Conservation (phyloP, 805 yeast genomes). For the Candida wancherniae region DNA sequence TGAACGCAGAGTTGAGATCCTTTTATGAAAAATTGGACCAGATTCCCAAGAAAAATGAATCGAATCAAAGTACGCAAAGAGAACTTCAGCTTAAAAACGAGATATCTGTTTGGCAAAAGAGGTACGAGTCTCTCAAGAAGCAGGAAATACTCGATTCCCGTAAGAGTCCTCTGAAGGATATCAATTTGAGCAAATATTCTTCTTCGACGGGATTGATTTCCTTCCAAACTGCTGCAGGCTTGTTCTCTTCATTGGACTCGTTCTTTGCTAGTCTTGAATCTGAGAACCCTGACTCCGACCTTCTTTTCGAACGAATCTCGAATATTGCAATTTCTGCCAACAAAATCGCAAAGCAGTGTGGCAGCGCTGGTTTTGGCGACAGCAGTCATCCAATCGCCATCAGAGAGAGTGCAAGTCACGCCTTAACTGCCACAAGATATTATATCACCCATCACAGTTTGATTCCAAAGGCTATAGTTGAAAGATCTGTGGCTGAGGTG, state of each 20-base stretch:
- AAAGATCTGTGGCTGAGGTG: conserved; percentile 73
- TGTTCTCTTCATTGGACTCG: conserved; percentile 47
- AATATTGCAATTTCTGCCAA: conserved; percentile 44
- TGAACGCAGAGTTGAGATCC: conserved; percentile 19
- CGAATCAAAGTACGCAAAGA: conserved; percentile 4
- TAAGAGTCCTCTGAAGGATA: conserved; percentile 17
- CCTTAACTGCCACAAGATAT: conserved; percentile 73
- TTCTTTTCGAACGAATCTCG: conserved; percentile 50
- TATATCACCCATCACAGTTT: conserved; percentile 58
- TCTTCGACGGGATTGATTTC: conserved; percentile 45
- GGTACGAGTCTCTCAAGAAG: conserved; percentile 45
- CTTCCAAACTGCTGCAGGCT: conserved; percentile 36
- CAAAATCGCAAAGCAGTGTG: conserved; percentile 34
- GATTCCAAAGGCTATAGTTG: conserved; percentile 65
- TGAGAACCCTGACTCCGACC: conserved; percentile 27
- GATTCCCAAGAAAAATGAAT: conserved; percentile 17
- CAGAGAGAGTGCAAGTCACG: conserved; percentile 66
- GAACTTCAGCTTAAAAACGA: conserved; percentile 23
- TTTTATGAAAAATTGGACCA: conserved; percentile 27
- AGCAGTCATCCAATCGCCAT: conserved; percentile 39
- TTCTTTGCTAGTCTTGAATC: conserved; percentile 33
- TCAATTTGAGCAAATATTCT: conserved; percentile 26
- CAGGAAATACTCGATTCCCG: conserved; percentile 21
- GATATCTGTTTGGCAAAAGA: conserved; percentile 46
- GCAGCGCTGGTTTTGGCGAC: conserved; percentile 12